Evolutionary conservation across 805 yeast genomes (phyloP), one percentile per base, ranked within the genome.

Genomic region (Candida boidinii): DNA sequence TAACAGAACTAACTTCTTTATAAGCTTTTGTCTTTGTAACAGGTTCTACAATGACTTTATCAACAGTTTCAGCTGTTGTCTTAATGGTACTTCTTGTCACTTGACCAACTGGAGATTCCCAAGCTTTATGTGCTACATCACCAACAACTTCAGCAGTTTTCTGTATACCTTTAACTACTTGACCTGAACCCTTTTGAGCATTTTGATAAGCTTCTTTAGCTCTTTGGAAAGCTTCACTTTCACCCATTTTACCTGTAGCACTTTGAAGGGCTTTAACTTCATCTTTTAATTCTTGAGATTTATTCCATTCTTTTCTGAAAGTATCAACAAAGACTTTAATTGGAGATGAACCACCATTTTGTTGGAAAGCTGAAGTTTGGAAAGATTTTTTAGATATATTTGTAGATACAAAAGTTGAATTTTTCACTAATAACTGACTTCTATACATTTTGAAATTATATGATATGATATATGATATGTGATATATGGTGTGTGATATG

Each of bases 81-180:
- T 69, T 71, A n/a, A 86, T 90, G 0, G 87, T 86, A 28, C 75
- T 68, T 49, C 97, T 73, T n/a, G 95, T 88, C 30, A 79, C 81
- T 54, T 79, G 77, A 39, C 95, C 92, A 27, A 90, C 83, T 17
- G 92, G 84, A 1, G 96, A 86, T 39, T 92, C 96, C 98, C 98
- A 92, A 1, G 96, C 96, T 38, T 79, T 80, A 25, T 72, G 66
- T 4, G 96, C 97, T 28, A 78, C 94, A 37, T 72, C 79, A 34
- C 96, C 97, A 23, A 92, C 86, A 25, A 78, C 90, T 48, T 82
- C 85, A n/a, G 96, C 96, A 5, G 97, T 92, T 59, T 82, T 83
- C 48, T 76, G 73, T 35, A 85, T 73, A 27, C 86, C 80, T 53
- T 82, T 74, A 7, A 76, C 73, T n/a, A 76, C 68, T 17, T 52